These are phyloP conservation scores for Pholiota microspora DNA, from an alignment of 768 basidiomycete genomes.

Conservation along the genomic window DNA sequence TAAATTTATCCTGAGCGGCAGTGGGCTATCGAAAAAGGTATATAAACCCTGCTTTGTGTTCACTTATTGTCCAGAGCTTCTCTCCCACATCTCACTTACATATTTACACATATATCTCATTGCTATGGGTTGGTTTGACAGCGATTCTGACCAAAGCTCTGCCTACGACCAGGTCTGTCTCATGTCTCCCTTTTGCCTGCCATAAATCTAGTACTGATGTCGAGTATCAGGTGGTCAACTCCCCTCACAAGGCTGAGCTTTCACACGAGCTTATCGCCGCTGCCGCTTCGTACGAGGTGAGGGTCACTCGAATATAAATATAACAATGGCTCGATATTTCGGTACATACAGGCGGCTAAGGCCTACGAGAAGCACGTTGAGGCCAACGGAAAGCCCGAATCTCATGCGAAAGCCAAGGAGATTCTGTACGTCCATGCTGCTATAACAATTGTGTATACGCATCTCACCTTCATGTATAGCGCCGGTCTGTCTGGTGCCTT, in stretches of 20 bases:
- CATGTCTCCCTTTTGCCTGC: neutral
- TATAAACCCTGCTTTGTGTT: neutral
- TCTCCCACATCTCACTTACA: neutral
- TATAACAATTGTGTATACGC: neutral
- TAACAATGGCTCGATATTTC: neutral
- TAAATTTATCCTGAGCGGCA: neutral
- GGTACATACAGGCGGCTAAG: slow-evolving; percentile 55
- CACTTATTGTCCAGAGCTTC: neutral
- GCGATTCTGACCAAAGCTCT: slow-evolving; percentile 38
- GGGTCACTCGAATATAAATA: neutral
- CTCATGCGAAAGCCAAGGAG: slow-evolving; percentile 59
- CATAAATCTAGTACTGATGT: too few relatives aligned
- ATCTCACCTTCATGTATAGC: slow-evolving; percentile 16
- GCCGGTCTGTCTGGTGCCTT: slow-evolving; percentile 57
- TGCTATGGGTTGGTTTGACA: slow-evolving; percentile 42
- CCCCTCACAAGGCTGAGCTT: slow-evolving; percentile 54
- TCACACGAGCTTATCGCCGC: slow-evolving; percentile 68
- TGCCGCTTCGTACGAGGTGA: slow-evolving; percentile 64
- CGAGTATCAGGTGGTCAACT: slow-evolving; percentile 42
- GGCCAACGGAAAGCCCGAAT: slow-evolving; percentile 44
- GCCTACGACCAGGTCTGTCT: slow-evolving; percentile 39
- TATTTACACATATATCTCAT: neutral
- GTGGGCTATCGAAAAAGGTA: neutral
- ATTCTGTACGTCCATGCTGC: slow-evolving; percentile 36
- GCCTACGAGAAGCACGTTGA: slow-evolving; percentile 55